Evolutionary conservation across 306 rosid genomes (phyloP), one percentile per base, ranked within the genome.

Genomic region (Cucurbita pepo): DNA sequence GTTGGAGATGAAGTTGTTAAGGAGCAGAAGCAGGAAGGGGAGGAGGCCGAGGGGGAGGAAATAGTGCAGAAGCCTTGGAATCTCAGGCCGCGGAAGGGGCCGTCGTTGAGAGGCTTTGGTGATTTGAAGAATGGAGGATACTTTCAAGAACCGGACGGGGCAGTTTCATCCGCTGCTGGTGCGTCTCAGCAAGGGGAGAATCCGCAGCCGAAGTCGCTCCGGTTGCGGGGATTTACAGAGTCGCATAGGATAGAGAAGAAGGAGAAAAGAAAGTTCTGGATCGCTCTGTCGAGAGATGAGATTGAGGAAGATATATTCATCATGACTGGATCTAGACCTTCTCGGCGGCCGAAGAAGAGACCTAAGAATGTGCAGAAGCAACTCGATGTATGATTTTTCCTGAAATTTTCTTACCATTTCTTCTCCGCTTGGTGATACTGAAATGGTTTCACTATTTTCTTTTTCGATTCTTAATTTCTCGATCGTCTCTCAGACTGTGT

Each of bases 261-360:
- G 84, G 89, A 83, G 83, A 94, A 94, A 85, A 89, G 90, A 83
- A 91, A 80, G 80, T 85, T 94, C 82, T 94, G 97, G 99, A 89
- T 94, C 84, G 97, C 97, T 30, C 87, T 94, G 51, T 91, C 97
- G 0, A 86, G 76, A 72, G 99, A 91, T 30, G 99, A 94, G 84
- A 94, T 94, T 85, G 97, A 94, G 74, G 97, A 94, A 57, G 97
- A 94, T 81, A 75, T 94, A 30, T 94, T 91, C 75, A 71, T 85
- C 50, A 91, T 94, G 92, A 94, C 97, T 22, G 99, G 97, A 61
- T 91, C 96, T 37, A 81, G 97, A 56, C 99, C 99, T 18, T 56
- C 85, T 52, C 84, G 97, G 10, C 78, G 97, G 82, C 97, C 99
- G 69, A 85, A 51, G 86, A 94, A 94, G 82, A 85, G 97, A 71